phyloP scores from a whole-genome alignment of 2,329 filamentous ascomycete genomes.

The Exserohilum turcica region DNA sequence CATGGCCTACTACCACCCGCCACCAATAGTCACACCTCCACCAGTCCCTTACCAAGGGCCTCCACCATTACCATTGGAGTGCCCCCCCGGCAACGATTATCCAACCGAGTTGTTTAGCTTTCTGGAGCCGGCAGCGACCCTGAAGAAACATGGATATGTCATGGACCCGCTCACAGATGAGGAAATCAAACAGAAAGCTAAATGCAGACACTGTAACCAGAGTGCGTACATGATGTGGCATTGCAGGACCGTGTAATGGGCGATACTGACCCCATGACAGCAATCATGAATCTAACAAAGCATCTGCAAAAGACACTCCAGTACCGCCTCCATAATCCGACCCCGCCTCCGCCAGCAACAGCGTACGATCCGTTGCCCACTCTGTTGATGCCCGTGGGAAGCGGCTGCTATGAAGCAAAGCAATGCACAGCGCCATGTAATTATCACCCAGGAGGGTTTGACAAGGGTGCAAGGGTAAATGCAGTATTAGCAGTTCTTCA shows the following conservation, averaged over 20 bases:
- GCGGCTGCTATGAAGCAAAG: not conserved
- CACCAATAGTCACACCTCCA: not conserved
- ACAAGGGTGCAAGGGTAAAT: not conserved
- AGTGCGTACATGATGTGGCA: slow-evolving; percentile 6
- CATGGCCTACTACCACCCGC: not conserved
- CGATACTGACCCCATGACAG: not conserved
- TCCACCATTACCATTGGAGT: not conserved
- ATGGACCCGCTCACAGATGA: slow-evolving; percentile 10
- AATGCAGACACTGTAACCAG: slow-evolving; percentile 19
- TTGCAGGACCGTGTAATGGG: not conserved
- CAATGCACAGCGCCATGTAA: not conserved
- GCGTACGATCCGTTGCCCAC: not conserved
- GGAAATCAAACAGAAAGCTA: slow-evolving; percentile 16
- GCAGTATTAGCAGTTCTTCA: too few species aligned
- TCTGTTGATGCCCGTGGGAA: not conserved
- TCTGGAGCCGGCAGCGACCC: not conserved
- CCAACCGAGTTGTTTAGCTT: not conserved
- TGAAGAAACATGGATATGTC: slow-evolving; percentile 18
- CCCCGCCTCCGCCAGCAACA: not conserved
- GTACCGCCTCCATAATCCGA: not conserved
- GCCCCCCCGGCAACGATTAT: not conserved
- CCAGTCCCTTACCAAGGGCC: not conserved
- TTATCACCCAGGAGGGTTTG: not conserved
- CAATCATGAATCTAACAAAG: slow-evolving; percentile 4
- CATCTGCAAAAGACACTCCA: not conserved